These are phyloP conservation scores for Spizellomyces sp. DNA, from an alignment of 192 early-diverging fungal genomes.

Conservation along the genomic window DNA sequence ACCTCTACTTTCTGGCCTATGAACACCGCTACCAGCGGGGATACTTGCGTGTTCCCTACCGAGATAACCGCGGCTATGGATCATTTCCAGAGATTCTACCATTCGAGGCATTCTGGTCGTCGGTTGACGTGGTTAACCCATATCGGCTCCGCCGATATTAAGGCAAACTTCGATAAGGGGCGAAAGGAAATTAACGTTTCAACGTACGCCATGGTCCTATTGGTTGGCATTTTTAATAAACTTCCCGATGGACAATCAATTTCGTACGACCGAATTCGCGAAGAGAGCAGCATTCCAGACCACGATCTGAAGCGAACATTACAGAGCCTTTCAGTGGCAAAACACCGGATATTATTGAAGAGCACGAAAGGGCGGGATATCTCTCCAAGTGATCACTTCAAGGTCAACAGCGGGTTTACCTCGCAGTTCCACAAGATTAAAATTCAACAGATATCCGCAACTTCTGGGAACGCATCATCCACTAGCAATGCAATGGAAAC, in stretches of 20 bases:
- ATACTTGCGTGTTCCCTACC: conserved; percentile 57
- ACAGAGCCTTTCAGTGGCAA: conserved; percentile 86
- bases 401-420: conserved; percentile 63
- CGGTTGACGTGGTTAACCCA: conserved; percentile 82
- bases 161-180: conserved; percentile 70
- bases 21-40: conserved; percentile 40
- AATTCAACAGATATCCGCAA: conserved; percentile 67
- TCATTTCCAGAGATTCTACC: conserved; percentile 82
- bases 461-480: not conserved
- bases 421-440: conserved; percentile 85
- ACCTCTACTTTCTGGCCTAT: conserved; percentile 91
- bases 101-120: conserved; percentile 73
- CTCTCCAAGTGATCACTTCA: conserved; percentile 38
- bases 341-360: conserved; percentile 79
- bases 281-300: conserved; percentile 72
- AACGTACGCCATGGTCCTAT: conserved; percentile 41
- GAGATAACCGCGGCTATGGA: conserved; percentile 58
- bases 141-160: conserved; percentile 76
- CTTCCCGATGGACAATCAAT: conserved; percentile 48
- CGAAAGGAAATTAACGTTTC: conserved; percentile 50
- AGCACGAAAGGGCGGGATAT: conserved; percentile 72
- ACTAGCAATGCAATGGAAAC: conserved; percentile 40
- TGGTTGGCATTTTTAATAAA: conserved; percentile 76
- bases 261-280: conserved; percentile 67
- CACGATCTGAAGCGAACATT: conserved; percentile 82